Evolutionary conservation across 1,284 basidiomycete genomes (phyloP).

Genomic region (Ustilago curta): DNA sequence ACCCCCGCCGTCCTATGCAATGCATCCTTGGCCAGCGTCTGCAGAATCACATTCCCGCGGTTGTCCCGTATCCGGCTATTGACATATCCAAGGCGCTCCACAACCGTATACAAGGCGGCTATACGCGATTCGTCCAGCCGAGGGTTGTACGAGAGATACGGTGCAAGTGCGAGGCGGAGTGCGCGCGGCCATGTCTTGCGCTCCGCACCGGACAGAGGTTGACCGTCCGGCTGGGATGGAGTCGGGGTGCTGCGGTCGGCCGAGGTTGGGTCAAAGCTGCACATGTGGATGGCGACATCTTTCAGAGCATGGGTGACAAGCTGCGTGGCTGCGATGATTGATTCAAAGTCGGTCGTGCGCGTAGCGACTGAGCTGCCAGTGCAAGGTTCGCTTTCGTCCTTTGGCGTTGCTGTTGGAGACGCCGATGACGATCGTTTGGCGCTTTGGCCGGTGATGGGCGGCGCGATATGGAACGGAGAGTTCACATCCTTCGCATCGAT

Average conservation of each 20-base stretch:
- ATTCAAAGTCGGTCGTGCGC: slow-evolving; percentile 8
- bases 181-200: slow-evolving; percentile 1
- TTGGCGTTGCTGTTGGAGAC: background rate
- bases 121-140: slow-evolving; percentile 11
- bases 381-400: background rate
- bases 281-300: slow-evolving; percentile 32
- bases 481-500: slow-evolving; percentile 14
- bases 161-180: slow-evolving; percentile 14
- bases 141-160: slow-evolving; percentile 5
- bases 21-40: slow-evolving; percentile 26
- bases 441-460: background rate
- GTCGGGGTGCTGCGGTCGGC: background rate
- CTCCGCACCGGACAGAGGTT: background rate
- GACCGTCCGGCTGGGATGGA: background rate
- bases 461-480: slow-evolving; percentile 33
- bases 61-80: slow-evolving; percentile 32
- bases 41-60: slow-evolving; percentile 24
- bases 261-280: slow-evolving; percentile 5
- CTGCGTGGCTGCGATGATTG: slow-evolving; percentile 18
- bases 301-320: slow-evolving; percentile 13
- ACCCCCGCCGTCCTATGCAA: slow-evolving; percentile 12
- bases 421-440: background rate
- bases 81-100: slow-evolving; percentile 8
- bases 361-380: background rate
- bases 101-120: background rate